Evolutionary conservation across 73 alveolate species (phyloP).

Genomic region (Diophrys sp.): DNA sequence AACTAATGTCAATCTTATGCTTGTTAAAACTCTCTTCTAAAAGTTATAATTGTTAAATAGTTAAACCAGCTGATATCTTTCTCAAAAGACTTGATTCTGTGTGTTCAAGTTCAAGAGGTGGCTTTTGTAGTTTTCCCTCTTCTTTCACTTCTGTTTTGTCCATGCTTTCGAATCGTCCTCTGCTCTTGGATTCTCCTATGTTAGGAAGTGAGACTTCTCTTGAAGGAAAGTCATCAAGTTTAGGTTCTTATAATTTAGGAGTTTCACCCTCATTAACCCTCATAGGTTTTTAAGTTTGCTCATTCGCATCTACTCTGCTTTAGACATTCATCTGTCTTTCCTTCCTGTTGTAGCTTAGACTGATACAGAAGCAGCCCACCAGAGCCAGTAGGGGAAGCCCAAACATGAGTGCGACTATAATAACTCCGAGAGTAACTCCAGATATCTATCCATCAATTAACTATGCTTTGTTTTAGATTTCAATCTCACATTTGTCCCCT

Average conservation of each 20-base stretch:
- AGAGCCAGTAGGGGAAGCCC: neutral
- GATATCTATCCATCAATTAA: neutral
- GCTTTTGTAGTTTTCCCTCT: neutral
- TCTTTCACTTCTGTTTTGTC: neutral
- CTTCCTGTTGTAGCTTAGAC: neutral
- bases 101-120: neutral
- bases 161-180: too few relatives aligned
- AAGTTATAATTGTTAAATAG: too few relatives aligned
- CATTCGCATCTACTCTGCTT: neutral
- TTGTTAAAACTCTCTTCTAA: too few relatives aligned
- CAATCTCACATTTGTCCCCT: neutral
- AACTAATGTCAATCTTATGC: neutral
- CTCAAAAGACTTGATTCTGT: neutral
- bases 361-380: neutral
- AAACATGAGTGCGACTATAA: neutral
- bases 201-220: too few relatives aligned
- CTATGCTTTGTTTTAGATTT: neutral
- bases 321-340: neutral
- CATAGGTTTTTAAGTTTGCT: neutral
- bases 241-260: neutral
- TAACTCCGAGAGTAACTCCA: neutral
- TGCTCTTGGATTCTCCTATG: too few relatives aligned
- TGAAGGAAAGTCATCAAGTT: neutral
- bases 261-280: neutral
- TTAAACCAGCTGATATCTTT: neutral